Evolutionary conservation across 371 early-diverging fungal genomes (phyloP).

Genomic region (Rhizomucor miehei): DNA sequence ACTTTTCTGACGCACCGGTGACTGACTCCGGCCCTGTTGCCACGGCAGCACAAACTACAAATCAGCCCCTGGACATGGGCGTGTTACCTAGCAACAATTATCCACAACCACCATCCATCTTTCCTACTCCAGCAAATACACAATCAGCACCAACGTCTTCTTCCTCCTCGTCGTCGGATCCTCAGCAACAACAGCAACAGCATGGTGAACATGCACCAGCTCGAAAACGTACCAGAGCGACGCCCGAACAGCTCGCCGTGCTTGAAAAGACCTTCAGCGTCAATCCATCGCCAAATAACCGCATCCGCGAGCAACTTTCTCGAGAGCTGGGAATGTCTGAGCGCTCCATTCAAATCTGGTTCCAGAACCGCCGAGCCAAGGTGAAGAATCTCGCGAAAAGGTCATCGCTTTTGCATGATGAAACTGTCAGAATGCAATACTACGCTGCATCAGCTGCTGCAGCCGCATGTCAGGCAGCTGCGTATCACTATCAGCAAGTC

Average conservation of each 20-base stretch:
- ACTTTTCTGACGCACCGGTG: too few species aligned
- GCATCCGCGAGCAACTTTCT: conserved; percentile 82
- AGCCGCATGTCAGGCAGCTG: conserved; percentile 41
- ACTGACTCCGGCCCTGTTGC: too few species aligned
- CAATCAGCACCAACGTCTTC: conserved; percentile 1
- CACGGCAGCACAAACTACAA: too few species aligned
- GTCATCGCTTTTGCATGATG: conserved; percentile 50
- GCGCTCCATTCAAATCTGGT: conserved; percentile 96
- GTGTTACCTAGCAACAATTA: too few species aligned
- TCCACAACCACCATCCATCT: conserved; percentile 1
- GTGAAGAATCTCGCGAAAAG: conserved; percentile 72
- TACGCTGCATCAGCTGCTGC: conserved; percentile 45
- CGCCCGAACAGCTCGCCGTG: conserved; percentile 68
- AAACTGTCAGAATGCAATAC: conserved; percentile 41
- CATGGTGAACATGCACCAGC: conserved; percentile 26
- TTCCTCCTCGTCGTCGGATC: neutral
- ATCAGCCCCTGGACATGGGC: too few species aligned
- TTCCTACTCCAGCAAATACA: too few species aligned
- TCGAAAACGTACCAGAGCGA: conserved; percentile 69
- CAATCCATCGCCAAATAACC: conserved; percentile 74
- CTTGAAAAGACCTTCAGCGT: conserved; percentile 72
- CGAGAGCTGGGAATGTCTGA: conserved; percentile 89
- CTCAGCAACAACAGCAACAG: conserved; percentile 9
- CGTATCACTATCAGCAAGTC: conserved; percentile 33
- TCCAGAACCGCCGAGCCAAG: conserved; percentile 97